Conservation (phyloP, 2,329 filamentous ascomycete species). For the Aureobasidium mangrovei region DNA sequence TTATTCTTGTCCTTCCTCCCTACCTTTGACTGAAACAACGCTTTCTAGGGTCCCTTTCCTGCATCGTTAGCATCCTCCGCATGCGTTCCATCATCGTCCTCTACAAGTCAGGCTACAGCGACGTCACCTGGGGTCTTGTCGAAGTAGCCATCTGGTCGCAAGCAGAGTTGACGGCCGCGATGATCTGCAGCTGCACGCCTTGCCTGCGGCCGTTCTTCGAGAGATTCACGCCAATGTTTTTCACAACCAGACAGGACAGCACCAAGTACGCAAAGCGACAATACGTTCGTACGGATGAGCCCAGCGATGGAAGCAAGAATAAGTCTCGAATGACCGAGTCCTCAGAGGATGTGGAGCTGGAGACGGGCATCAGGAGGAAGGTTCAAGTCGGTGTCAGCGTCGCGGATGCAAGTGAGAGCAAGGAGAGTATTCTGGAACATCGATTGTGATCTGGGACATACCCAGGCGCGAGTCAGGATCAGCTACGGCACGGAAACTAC, state of each 20-base stretch:
- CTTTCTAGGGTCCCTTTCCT: neutral
- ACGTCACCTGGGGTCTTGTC: conserved; percentile 8
- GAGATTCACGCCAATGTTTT: neutral
- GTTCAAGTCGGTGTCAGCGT: neutral
- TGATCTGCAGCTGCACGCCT: conserved; percentile 11
- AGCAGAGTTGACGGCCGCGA: conserved; percentile 3
- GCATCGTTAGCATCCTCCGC: conserved; percentile 10
- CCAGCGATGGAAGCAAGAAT: neutral
- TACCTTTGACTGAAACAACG: neutral
- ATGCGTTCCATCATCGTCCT: conserved; percentile 10
- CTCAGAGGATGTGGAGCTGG: neutral
- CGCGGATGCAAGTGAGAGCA: neutral
- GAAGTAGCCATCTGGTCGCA: conserved; percentile 10
- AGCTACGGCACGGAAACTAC: no score
- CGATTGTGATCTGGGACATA: no score
- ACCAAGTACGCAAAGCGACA: neutral
- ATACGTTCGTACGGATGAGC: neutral
- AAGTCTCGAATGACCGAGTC: no score
- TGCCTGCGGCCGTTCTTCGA: conserved; percentile 12
- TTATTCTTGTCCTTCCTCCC: neutral
- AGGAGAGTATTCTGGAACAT: neutral
- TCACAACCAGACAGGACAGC: neutral
- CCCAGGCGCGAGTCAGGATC: no score
- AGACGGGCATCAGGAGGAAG: neutral
- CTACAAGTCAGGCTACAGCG: neutral